Conservation (phyloP, 2,329 filamentous ascomycete species). For the Scopulariopsis brevicaulis region DNA sequence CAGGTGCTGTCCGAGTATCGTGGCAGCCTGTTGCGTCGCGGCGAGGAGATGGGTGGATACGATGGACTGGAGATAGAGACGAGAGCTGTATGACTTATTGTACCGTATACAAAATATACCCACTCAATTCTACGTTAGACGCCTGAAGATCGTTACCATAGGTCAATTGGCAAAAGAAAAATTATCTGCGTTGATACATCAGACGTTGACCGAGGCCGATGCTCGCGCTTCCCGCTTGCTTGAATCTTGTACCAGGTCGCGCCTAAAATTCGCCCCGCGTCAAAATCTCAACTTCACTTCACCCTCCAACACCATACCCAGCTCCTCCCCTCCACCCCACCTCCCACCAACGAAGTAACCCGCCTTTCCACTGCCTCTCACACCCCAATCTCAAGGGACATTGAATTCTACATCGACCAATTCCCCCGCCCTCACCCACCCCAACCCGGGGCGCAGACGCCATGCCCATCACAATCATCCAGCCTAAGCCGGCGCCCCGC, state of each 20-base stretch:
- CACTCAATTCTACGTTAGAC: neutral
- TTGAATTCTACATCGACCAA: neutral
- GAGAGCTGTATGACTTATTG: neutral
- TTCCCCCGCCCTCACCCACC: neutral
- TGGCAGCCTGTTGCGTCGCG: too few species aligned
- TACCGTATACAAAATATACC: neutral
- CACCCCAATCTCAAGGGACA: neutral
- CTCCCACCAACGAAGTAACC: neutral
- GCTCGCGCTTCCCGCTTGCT: neutral
- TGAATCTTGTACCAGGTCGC: neutral
- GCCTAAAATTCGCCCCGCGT: neutral
- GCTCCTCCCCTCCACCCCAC: neutral
- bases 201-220: neutral
- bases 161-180: neutral
- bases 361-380: neutral
- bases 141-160: too few species aligned
- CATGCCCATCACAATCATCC: conserved; percentile 38
- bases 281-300: neutral
- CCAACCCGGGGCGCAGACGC: conserved; percentile 4
- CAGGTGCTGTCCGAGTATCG: too few species aligned
- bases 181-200: neutral
- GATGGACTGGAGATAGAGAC: neutral
- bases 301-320: neutral
- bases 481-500: conserved; percentile 22
- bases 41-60: neutral